Base-by-base conservation (phyloP, 768 basidiomycete species). In the Antrodiella citrinella region DNA sequence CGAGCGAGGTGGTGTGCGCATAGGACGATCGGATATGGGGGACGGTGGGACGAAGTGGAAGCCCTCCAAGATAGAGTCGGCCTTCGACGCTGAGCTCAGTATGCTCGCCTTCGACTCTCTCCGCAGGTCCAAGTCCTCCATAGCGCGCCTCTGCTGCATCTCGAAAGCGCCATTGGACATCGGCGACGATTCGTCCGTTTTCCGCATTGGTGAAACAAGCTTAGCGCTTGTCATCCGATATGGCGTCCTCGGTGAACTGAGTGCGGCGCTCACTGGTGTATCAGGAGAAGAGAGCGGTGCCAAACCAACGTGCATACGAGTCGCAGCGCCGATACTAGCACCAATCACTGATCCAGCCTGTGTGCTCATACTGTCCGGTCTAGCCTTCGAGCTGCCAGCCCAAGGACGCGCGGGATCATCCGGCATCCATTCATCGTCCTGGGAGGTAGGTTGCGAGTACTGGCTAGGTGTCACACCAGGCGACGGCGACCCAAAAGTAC, bases 41-140 rank as follows among this genome's bases (percentile, higher is more conserved):
- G 88, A 90, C 1, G 90, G 90, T 20, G 90, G 90, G 7, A 92
- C 88, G 62, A 92, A 91, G 26, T 86, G 87, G 73, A 92, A 92
- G 12, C 80, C 83, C 65, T 90, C 89, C 22, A 91, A 73, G 56
- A 91, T 88, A 2, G 88, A 91, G 61, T 91, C 88, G 22, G 87
- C 86, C 45, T 78, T 77, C 9, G 85, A 85, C 12, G 84, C 69
- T 11, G 78, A 78, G 25, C 82, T 84, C 50, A 82, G 65, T 44
- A 80, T 77, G 24, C 86, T 89, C 4, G 80, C 78, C 50, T 75
- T 77, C 4, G 87, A 84, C 54, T 78, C 73, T 48, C 80, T 71
- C 54, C 75, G 72, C 38, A 57, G 54, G 63, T 68, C 74, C 44
- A 78, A 73, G 13, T 78, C 79, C 59, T 85, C 80, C 45, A 81